Conservation (phyloP, 805 yeast species). For the Pichia californica region DNA sequence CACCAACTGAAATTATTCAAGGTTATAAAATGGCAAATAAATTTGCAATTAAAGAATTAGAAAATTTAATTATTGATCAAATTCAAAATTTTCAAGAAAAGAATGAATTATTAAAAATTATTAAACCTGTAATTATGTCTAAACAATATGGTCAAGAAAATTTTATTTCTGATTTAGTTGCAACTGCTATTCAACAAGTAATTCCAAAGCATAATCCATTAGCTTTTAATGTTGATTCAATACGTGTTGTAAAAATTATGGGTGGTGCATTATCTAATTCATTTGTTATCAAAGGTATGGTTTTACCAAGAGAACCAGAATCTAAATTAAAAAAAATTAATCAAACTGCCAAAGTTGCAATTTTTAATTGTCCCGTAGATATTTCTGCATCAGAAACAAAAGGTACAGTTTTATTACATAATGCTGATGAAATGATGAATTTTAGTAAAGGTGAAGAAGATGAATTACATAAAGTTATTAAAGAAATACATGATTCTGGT, state of each 20-base stretch:
- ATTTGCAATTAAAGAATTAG: constrained; percentile 63
- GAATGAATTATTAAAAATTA: constrained; percentile 58
- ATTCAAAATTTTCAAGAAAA: constrained; percentile 52
- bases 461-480: constrained; percentile 79
- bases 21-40: constrained; percentile 87
- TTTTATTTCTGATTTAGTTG: constrained; percentile 64
- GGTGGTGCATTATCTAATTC: constrained; percentile 74
- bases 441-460: constrained; percentile 95
- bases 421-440: constrained; percentile 94
- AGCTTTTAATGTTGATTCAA: constrained; percentile 82
- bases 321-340: constrained; percentile 67
- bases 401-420: constrained; percentile 93
- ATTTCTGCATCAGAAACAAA: constrained; percentile 96
- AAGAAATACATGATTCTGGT: constrained; percentile 78
- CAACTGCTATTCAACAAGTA: constrained; percentile 77
- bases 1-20: constrained; percentile 87
- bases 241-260: constrained; percentile 95
- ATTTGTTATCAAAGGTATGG: constrained; percentile 92
- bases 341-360: constrained; percentile 75
- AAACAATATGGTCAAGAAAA: constrained; percentile 91
- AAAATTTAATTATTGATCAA: constrained; percentile 53
- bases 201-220: constrained; percentile 61
- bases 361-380: constrained; percentile 90
- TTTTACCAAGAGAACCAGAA: constrained; percentile 96
- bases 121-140: constrained; percentile 84